Base-by-base conservation (phyloP, 176 grass and related monocot genomes). In the Musa acuminata region DNA sequence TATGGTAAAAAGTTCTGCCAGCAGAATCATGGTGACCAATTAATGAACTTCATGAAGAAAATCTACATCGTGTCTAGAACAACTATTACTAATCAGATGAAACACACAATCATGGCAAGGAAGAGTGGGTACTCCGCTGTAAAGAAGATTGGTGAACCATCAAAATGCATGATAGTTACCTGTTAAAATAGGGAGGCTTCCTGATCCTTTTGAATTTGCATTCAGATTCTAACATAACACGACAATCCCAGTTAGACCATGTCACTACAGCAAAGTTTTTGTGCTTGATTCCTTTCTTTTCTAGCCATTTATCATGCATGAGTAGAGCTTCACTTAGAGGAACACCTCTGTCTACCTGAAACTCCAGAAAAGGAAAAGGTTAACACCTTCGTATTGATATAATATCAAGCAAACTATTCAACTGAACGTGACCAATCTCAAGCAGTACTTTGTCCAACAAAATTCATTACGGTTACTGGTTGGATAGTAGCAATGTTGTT, bases 281-380 rank as follows among this genome's bases (percentile, higher is more conserved):
- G 80, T 93, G 83, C 75, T 98, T 98, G 57, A 98, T 93, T 73
- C 95, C 95, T 80, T 93, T 98, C 17, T 98, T 86, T 75, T 98
- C 95, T 67, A 98, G 80, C 95, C 95, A 98, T 66, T 93, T 98
- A 73, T 98, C 95, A 80, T 98, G 95, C 95, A 98, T 98, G 69
- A 98, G 81, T 68, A 98, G 81, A 71, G 95, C 95, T 87, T 98
- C 95, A 84, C 88, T 89, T 59, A 98, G 69, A 70, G 95, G 86
- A 49, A 98, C 95, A 72, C 95, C 95, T 87, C 90, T 93, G 82
- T 98, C 90, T 50, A 98, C 95, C 95, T 98, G 79, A 49, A 84
- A 52, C 55, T 74, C 53, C 48, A 35, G 6, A 26, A 23, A 24
- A 53, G 2, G 22, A 59, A 49, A 57, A 70, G 25, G 14, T 79